Evolutionary conservation across 768 basidiomycete genomes (phyloP), one percentile per base, ranked within the genome.

Genomic region (Cystobasidium tubakii): DNA sequence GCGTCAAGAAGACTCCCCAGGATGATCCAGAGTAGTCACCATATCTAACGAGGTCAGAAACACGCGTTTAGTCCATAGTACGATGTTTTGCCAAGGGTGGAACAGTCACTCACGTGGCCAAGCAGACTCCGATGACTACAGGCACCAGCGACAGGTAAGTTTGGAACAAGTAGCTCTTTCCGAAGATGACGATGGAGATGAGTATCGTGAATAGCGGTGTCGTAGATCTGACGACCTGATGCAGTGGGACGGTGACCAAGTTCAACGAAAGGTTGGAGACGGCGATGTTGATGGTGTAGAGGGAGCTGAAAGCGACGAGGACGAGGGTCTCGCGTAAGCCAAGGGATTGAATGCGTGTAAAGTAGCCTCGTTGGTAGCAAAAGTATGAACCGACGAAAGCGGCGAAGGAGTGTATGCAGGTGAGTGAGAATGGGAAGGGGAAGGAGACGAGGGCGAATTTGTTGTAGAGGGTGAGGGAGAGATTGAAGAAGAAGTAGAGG

Each of bases 381-480:
- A 88, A 72, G 74, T 85, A 85, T 23, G 90, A 90, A 15, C 96
- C 96, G 21, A 90, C 81, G 29, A 88, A 86, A 0, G 93, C 92
- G 75, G 88, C 90, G 15, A 97, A 83, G 1, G 95, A 89, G 79
- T 98, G 94, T 1, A 96, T 76, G 6, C 92, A 93, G 0, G 96
- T 97, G 29, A 99, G 85, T 1, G 92, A 90, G 84, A 96, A 98
- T 1, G 95, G 94, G 78, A 92, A 98, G 0, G 95, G 96, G 79
- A 97, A 98, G 73, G 86, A 87, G 65, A 90, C 88, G 74, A 99
- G 87, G 21, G 97, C 88, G 43, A 86, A 85, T 82, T 99, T 99
- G 86, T 99, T 99, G 82, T 91, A 96, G 57, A 99, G 83, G 9
- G 95, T 98, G 77, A 99, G 86, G 17, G 87, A 86, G 36, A 98